Evolutionary conservation across 2,329 filamentous ascomycete genomes (phyloP).

Genomic region (Sordariomycetes sp.): DNA sequence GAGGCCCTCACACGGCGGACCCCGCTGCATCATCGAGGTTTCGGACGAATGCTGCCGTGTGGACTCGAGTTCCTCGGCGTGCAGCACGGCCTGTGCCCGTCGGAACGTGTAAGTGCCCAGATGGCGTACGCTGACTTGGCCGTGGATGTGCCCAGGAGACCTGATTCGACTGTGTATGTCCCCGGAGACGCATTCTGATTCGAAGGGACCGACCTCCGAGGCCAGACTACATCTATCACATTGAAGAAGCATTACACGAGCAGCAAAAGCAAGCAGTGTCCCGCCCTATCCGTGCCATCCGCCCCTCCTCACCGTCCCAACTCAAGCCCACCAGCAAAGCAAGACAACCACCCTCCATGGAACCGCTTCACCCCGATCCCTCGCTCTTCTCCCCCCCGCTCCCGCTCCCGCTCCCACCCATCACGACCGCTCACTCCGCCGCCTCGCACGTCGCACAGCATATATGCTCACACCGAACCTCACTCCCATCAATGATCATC

Average conservation of each 20-base stretch:
- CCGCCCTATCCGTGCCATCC: too few relatives aligned
- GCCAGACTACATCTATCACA: too few relatives aligned
- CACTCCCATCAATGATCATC: constrained; percentile 35
- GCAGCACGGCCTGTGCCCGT: not conserved
- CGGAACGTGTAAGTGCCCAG: not conserved
- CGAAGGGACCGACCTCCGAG: too few relatives aligned
- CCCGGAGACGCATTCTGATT: too few relatives aligned
- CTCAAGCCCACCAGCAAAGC: too few relatives aligned
- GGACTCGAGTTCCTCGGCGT: not conserved
- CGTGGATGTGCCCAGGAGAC: too few relatives aligned
- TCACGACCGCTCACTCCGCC: constrained; percentile 11
- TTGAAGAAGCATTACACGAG: too few relatives aligned
- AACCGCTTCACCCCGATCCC: not conserved
- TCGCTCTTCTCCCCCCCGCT: not conserved
- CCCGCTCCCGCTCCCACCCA: not conserved
- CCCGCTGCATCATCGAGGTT: not conserved
- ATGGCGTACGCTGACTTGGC: not conserved
- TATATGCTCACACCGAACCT: constrained; percentile 38
- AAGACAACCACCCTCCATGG: not conserved
- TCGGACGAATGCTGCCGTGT: not conserved
- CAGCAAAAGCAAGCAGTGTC: too few relatives aligned
- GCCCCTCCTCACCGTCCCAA: too few relatives aligned
- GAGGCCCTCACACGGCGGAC: not conserved
- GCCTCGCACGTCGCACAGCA: constrained; percentile 36
- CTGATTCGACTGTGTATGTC: too few relatives aligned